Evolutionary conservation across 306 rosid genomes (phyloP), one percentile per base, ranked within the genome.

Genomic region (Betula pendula): DNA sequence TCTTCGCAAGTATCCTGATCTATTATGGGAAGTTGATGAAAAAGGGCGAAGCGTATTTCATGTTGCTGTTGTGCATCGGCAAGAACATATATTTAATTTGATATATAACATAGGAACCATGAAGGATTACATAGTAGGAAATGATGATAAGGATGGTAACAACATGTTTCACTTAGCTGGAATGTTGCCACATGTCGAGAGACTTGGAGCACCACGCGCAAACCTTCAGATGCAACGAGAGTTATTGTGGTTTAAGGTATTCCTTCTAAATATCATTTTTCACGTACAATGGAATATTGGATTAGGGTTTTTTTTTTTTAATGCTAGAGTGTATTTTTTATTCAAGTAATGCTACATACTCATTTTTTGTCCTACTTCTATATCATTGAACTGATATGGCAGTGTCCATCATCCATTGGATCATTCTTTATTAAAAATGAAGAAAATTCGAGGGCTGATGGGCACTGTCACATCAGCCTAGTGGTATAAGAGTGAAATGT

Each of bases 81-180:
- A 40, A 25, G 17, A 12, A 5, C 35, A 13, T 6, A 55, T 78
- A 24, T 12, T 69, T 0, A 17, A 9, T 5, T 2, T 59, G 12
- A 25, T 69, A 29, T 20, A 49, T 24, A 29, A 47, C 2, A 60
- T 48, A 43, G 8, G 13, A 27, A 50, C 51, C 5, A 29, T 15
- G 42, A 59, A 59, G 8, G 44, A 78, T 35, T 62, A 35, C 44
- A 3, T 79, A 40, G 6, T 55, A 22, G 24, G 44, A 33, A 68
- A 19, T n/a, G 42, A 65, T 3, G 83, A 80, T 14, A 31, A 1
- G 0, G 35, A 67, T 3, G 3, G 70, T 0, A 80, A 74, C 65
- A 80, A 33, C 25, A 13, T 74, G 48, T 49, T 80, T 5, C 83
- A 80, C 75, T 9, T 74, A 2, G 79, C 79, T 55, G 79, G 77